These are phyloP conservation scores for Pichia inconspicua DNA, from an alignment of 1,139 yeast genomes.

Conservation along the genomic window DNA sequence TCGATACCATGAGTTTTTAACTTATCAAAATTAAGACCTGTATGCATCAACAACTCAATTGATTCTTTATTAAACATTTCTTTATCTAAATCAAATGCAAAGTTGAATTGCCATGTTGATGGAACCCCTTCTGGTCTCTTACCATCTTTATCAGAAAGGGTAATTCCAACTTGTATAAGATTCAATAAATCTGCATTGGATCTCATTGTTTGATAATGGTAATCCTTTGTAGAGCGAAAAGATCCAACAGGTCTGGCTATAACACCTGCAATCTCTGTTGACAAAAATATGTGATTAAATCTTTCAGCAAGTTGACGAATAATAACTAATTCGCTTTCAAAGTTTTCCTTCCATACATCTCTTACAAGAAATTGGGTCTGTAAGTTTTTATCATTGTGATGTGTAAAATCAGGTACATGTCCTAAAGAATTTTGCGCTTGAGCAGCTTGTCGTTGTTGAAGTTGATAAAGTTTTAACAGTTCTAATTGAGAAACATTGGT, in stretches of 20 bases:
- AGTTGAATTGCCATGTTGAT: conserved; percentile 95
- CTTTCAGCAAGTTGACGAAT: conserved; percentile 65
- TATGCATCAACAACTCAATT: conserved; percentile 63
- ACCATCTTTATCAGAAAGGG: conserved; percentile 72
- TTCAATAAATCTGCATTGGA: conserved; percentile 82
- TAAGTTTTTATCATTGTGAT: conserved; percentile 4
- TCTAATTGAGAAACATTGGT: conserved; percentile 10
- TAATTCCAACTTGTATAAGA: conserved; percentile 80
- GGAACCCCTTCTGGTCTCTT: conserved; percentile 63
- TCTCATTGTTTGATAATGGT: conserved; percentile 91
- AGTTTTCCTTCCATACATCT: conserved; percentile 82
- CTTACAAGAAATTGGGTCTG: conserved; percentile 36
- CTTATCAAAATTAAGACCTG: conserved; percentile 75
- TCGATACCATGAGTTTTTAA: conserved; percentile 78
- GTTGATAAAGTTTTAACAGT: conserved; percentile 2
- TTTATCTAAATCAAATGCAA: conserved; percentile 62
- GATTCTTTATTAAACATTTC: conserved; percentile 84
- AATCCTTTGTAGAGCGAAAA: conserved; percentile 82
- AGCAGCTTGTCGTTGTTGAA: conserved; percentile 12
- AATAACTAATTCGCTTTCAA: conserved; percentile 71
- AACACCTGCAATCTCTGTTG: conserved; percentile 93
- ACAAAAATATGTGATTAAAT: conserved; percentile 65
- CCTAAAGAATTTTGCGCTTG: conserved; percentile 12
- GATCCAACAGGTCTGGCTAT: conserved; percentile 97
- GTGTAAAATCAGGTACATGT: conserved; percentile 22